A percentile compares a stretch with the other conserved stretches of the same genome.
phyloP scores from a whole-genome alignment of 805 yeast genomes.

The Yamadazyma sp. region DNA sequence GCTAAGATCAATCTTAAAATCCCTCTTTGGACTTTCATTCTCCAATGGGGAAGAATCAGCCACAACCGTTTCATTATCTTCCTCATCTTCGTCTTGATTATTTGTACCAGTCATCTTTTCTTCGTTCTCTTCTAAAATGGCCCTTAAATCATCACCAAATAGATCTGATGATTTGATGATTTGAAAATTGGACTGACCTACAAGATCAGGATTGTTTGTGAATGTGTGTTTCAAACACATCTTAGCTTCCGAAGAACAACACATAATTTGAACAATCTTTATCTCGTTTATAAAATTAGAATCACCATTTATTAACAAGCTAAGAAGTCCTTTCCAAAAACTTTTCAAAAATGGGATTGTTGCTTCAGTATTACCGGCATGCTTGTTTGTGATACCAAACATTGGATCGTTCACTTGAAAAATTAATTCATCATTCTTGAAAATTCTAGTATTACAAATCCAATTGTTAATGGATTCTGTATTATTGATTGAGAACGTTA shows the following conservation, averaged over 20 bases:
- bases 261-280: conserved; percentile 29
- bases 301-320: conserved; percentile 33
- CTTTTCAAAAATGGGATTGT: conserved; percentile 35
- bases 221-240: conserved; percentile 19
- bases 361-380: conserved; percentile 18
- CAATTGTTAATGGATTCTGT: conserved; percentile 20
- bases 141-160: conserved; percentile 12
- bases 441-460: conserved; percentile 26
- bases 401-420: conserved; percentile 24
- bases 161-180: conserved; percentile 10
- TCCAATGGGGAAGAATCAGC: conserved; percentile 40
- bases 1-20: conserved; percentile 17
- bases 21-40: conserved; percentile 7
- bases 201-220: not conserved
- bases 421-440: conserved; percentile 18
- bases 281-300: conserved; percentile 13
- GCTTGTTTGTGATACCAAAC: conserved; percentile 27
- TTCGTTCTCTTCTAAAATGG: conserved; percentile 12
- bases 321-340: conserved; percentile 39
- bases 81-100: conserved; percentile 15
- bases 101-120: not conserved
- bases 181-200: conserved; percentile 12
- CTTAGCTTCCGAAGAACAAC: conserved; percentile 11
- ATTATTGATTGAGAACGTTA: conserved; percentile 17
- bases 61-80: conserved; percentile 39